Evolutionary conservation across 495 filamentous ascomycete genomes (phyloP), one percentile per base, ranked within the genome.

Genomic region (Amniculicola lignicola): DNA sequence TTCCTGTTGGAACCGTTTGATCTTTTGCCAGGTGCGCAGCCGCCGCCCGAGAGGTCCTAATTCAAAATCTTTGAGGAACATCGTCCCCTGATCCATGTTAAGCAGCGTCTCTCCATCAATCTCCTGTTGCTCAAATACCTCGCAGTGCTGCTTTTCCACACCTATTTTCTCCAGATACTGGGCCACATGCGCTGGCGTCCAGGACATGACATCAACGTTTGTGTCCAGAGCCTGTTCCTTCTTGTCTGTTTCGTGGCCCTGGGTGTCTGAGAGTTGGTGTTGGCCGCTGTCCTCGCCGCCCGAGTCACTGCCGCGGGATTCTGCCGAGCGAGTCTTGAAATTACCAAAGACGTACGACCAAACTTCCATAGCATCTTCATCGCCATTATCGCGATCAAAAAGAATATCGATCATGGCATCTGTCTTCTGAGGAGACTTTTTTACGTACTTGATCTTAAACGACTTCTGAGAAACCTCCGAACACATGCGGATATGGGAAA

Each of bases 21-120:
- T 87, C 67, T 89, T 92, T 65, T 94, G 86, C 91, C 91, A 99
- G n/a, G 87, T 94, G 65, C 89, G 93, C 67, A 93, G 75, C 64
- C 90, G 82, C 55, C 83, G 77, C 4, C 91, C 91, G 54, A 96
- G 88, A 9, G 91, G 86, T 10, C 94, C 94, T 60, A 99, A 79
- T 47, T 97, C 90, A 57, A 97, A 90, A 46, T 93, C 92, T 69
- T 95, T 96, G 72, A 97, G 82, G 67, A 95, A 91, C 2, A 96
- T 70, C 28, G 90, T 90, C 22, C 86, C 83, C 68, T 97, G 94
- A 58, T 95, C 86, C 91, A 99, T 94, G 18, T 89, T 88, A 43
- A 99, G 73, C 14, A 99, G 72, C 11, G 96, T 89, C 57, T 96
- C 89, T 29, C 94, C 94, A 11, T 87, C 82, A 49, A 99, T 96